Evolutionary conservation across 306 rosid genomes (phyloP).

Genomic region (Rosa multiflora): DNA sequence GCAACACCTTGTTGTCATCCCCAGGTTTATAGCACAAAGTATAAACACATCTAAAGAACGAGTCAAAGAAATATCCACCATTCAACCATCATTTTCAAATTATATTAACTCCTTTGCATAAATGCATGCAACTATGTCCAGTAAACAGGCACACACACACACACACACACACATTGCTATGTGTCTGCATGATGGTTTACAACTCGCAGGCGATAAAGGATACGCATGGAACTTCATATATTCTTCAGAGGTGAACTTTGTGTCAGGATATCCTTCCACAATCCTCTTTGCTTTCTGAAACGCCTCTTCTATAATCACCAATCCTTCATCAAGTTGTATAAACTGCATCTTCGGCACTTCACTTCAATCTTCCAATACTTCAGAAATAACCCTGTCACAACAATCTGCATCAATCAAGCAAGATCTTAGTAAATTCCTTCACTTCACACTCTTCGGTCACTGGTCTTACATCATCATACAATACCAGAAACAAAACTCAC

Average conservation of each 20-base stretch:
- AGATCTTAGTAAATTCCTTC: neutral
- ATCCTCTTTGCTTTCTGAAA: neutral
- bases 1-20: neutral
- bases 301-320: constrained; percentile 3
- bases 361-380: neutral
- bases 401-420: neutral
- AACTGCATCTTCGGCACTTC: constrained; percentile 4
- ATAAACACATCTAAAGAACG: constrained; percentile 4
- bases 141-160: neutral
- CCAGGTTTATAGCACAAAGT: constrained; percentile 6
- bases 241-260: constrained; percentile 6
- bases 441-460: too few relatives aligned
- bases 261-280: constrained; percentile 10
- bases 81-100: neutral
- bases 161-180: neutral
- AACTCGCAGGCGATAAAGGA: neutral
- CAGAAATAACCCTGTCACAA: neutral
- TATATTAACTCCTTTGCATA: neutral
- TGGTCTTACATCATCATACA: neutral
- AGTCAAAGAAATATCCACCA: neutral
- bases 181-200: neutral
- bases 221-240: constrained; percentile 6
- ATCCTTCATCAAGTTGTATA: constrained; percentile 7
- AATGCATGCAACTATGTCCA: neutral
- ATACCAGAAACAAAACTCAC: neutral